Evolutionary conservation across 805 yeast genomes (phyloP).

Genomic region (Saccharomyces mikatae): DNA sequence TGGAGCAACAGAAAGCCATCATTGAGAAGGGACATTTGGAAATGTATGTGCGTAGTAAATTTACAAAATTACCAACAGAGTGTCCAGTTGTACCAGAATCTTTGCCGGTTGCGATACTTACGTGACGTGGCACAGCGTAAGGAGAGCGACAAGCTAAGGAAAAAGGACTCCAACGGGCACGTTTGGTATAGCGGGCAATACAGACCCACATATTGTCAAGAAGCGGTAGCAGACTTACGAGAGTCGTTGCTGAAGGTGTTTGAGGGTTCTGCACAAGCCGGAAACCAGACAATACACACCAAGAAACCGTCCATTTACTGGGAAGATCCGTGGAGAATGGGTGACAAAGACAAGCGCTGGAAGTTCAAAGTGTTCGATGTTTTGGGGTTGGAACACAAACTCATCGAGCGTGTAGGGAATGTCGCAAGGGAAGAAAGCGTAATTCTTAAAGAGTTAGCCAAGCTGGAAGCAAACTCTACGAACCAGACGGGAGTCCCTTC

Average conservation of each 20-base stretch:
- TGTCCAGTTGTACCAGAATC: constrained; percentile 61
- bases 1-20: constrained; percentile 83
- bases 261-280: neutral
- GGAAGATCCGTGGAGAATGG: constrained; percentile 86
- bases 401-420: constrained; percentile 42
- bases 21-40: constrained; percentile 81
- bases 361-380: neutral
- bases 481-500: constrained; percentile 6
- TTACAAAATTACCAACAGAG: constrained; percentile 55
- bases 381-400: constrained; percentile 45
- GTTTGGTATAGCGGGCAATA: constrained; percentile 82
- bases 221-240: constrained; percentile 75
- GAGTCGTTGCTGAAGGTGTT: constrained; percentile 22
- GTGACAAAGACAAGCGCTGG: constrained; percentile 67
- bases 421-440: constrained; percentile 62
- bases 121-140: constrained; percentile 57
- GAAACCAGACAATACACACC: constrained; percentile 35
- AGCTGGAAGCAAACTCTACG: constrained; percentile 11
- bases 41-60: constrained; percentile 78
- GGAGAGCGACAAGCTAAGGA: constrained; percentile 60
- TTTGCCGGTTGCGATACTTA: constrained; percentile 63
- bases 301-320: constrained; percentile 66
- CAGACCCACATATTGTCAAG: constrained; percentile 86
- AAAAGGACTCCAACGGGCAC: constrained; percentile 66
- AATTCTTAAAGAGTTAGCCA: constrained; percentile 49